Percentiles rank a stretch among this genome's conserved stretches.
These are phyloP conservation scores for Mucor indicus DNA, from an alignment of 371 early-diverging fungal species.

Conservation along the genomic window DNA sequence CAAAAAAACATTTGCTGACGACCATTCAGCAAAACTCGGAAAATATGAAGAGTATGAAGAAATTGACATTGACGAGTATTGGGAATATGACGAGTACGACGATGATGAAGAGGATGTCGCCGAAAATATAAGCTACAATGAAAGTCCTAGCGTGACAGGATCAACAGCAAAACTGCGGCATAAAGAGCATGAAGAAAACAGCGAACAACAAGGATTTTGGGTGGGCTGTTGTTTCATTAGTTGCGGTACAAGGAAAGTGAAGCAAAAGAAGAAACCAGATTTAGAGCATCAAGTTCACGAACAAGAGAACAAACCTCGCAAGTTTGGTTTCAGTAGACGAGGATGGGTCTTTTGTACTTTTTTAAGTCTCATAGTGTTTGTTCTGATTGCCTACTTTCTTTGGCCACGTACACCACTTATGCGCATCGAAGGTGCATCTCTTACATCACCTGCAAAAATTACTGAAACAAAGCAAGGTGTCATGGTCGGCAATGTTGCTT, in stretches of 20 bases:
- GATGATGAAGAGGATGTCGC: not conserved
- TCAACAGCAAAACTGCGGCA: slow-evolving; percentile 3
- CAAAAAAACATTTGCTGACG: slow-evolving; percentile 11
- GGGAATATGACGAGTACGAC: too few species aligned
- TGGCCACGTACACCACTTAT: slow-evolving; percentile 49
- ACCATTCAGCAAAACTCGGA: slow-evolving; percentile 11
- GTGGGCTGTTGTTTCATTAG: slow-evolving; percentile 41
- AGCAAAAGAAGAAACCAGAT: slow-evolving; percentile 7
- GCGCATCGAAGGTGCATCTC: slow-evolving; percentile 42
- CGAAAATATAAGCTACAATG: not conserved
- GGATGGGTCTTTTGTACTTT: slow-evolving; percentile 38
- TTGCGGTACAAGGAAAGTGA: slow-evolving; percentile 13
- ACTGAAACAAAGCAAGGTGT: slow-evolving; percentile 35
- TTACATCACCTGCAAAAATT: slow-evolving; percentile 30
- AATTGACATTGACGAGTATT: slow-evolving; percentile 9
- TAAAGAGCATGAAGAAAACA: not conserved
- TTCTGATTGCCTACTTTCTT: slow-evolving; percentile 21
- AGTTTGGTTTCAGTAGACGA: slow-evolving; percentile 24
- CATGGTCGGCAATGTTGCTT: slow-evolving; percentile 40
- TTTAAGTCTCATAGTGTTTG: slow-evolving; percentile 22
- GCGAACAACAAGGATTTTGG: slow-evolving; percentile 26
- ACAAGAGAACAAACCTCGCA: slow-evolving; percentile 1
- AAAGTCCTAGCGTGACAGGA: not conserved
- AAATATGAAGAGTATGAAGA: slow-evolving; percentile 13
- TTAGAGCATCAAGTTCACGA: slow-evolving; percentile 12